Evolutionary conservation across 1,284 basidiomycete genomes (phyloP).

Genomic region (Apiotrichum siamense): DNA sequence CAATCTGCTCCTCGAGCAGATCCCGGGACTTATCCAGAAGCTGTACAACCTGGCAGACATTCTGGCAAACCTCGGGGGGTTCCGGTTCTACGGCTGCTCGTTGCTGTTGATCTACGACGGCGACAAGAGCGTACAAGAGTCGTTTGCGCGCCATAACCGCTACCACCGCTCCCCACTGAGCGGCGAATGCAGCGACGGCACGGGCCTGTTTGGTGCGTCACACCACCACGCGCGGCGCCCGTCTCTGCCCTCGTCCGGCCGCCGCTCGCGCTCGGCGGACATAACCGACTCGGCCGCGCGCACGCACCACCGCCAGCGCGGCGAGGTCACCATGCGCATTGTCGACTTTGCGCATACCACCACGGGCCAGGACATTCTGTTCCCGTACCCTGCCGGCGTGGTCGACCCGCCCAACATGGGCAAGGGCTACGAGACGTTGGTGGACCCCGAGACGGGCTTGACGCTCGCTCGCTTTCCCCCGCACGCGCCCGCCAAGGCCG

Average conservation of each 20-base stretch:
- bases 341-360: slow-evolving; percentile 99
- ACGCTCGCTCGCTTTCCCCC: slow-evolving; percentile 87
- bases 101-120: slow-evolving; percentile 97
- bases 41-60: slow-evolving; percentile 90
- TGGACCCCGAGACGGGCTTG: slow-evolving; percentile 70
- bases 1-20: slow-evolving; percentile 78
- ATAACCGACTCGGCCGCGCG: slow-evolving; percentile 7
- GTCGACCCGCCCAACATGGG: slow-evolving; percentile 50
- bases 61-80: slow-evolving; percentile 78
- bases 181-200: slow-evolving; percentile 7
- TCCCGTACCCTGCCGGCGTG: slow-evolving; percentile 45
- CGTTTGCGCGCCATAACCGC: slow-evolving; percentile 27
- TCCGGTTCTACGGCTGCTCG: slow-evolving; percentile 96
- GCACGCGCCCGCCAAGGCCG: slow-evolving; percentile 77
- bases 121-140: slow-evolving; percentile 74
- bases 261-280: slow-evolving; percentile 12
- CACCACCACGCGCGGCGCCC: not conserved
- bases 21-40: slow-evolving; percentile 84
- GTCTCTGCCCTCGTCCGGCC: slow-evolving; percentile 3
- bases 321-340: slow-evolving; percentile 90
- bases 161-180: slow-evolving; percentile 5
- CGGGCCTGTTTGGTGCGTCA: not conserved
- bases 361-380: slow-evolving; percentile 82
- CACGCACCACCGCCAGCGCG: slow-evolving; percentile 56
- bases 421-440: slow-evolving; percentile 71